phyloP scores from a whole-genome alignment of 495 filamentous ascomycete species.

The Symbiotaphrina buchneri region DNA sequence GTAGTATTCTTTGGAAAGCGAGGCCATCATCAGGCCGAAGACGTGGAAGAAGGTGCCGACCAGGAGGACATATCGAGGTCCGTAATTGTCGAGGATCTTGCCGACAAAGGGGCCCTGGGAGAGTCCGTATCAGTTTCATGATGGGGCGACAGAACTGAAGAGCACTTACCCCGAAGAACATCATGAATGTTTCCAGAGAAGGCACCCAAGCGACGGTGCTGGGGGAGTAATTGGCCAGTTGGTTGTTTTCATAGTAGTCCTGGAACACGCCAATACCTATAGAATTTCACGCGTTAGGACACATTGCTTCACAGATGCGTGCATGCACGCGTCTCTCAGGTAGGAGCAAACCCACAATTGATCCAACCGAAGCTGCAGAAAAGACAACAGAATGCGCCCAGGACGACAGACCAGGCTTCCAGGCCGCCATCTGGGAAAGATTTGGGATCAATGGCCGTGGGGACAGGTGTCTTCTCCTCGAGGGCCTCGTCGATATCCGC shows the following conservation, averaged over 20 bases:
- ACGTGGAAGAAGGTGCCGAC: slow-evolving; percentile 11
- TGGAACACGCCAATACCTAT: slow-evolving; percentile 37
- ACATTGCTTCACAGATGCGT: not conserved
- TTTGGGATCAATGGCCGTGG: no score
- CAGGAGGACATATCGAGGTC: slow-evolving; percentile 6
- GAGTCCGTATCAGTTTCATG: not conserved
- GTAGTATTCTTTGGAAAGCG: slow-evolving; percentile 19
- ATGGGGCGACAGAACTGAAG: slow-evolving; percentile 3
- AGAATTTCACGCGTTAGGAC: slow-evolving; percentile 3
- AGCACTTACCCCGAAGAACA: slow-evolving; percentile 17
- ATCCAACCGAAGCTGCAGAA: slow-evolving; percentile 46
- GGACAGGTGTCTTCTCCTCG: no score
- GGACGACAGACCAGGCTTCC: slow-evolving; percentile 41
- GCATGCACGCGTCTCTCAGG: not conserved
- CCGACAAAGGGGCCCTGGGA: slow-evolving; percentile 22
- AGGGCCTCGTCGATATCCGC: no score
- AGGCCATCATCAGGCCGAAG: slow-evolving; percentile 15
- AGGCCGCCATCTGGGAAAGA: slow-evolving; percentile 40
- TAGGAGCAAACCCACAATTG: slow-evolving; percentile 18
- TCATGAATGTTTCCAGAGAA: slow-evolving; percentile 24
- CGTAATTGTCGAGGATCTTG: slow-evolving; percentile 9
- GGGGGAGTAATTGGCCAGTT: slow-evolving; percentile 17
- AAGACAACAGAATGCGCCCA: slow-evolving; percentile 37
- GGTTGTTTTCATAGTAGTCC: slow-evolving; percentile 26
- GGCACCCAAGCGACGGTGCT: slow-evolving; percentile 27